These are phyloP conservation scores for Blastomyces silverae DNA, from an alignment of 2,329 filamentous ascomycete species.

Conservation along the genomic window DNA sequence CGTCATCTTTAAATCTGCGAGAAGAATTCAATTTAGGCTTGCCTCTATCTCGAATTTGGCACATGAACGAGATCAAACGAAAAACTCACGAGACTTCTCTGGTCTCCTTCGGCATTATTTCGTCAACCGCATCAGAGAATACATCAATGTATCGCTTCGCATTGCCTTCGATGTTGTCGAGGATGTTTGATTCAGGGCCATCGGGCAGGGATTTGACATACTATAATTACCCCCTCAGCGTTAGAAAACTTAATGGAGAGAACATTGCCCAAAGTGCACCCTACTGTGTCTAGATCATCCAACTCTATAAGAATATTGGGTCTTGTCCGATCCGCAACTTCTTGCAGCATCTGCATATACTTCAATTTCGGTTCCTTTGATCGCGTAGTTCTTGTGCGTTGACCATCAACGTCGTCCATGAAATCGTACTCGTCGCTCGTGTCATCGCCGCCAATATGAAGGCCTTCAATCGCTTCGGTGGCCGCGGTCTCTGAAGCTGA, in stretches of 20 bases:
- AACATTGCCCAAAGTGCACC: not conserved
- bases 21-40: conserved; percentile 26
- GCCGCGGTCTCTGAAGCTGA: conserved; percentile 49
- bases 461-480: conserved; percentile 71
- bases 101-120: conserved; percentile 70
- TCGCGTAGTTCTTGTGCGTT: conserved; percentile 42
- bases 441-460: conserved; percentile 81
- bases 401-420: conserved; percentile 68
- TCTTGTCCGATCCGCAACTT: conserved; percentile 71
- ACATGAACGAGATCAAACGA: not conserved
- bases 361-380: conserved; percentile 63
- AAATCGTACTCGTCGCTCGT: conserved; percentile 88
- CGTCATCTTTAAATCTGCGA: conserved; percentile 85
- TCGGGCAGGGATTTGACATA: conserved; percentile 68
- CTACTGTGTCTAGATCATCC: conserved; percentile 65
- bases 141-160: conserved; percentile 94
- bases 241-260: not conserved
- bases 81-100: conserved; percentile 63
- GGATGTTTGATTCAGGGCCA: conserved; percentile 58
- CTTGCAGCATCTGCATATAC: conserved; percentile 81
- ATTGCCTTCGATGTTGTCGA: conserved; percentile 81
- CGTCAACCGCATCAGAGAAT: conserved; percentile 80
- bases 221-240: conserved; percentile 37
- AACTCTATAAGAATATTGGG: conserved; percentile 79
- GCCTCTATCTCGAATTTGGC: not conserved